Base-by-base conservation (phyloP, 2,329 filamentous ascomycete species). In the Juglanconis juglandina region DNA sequence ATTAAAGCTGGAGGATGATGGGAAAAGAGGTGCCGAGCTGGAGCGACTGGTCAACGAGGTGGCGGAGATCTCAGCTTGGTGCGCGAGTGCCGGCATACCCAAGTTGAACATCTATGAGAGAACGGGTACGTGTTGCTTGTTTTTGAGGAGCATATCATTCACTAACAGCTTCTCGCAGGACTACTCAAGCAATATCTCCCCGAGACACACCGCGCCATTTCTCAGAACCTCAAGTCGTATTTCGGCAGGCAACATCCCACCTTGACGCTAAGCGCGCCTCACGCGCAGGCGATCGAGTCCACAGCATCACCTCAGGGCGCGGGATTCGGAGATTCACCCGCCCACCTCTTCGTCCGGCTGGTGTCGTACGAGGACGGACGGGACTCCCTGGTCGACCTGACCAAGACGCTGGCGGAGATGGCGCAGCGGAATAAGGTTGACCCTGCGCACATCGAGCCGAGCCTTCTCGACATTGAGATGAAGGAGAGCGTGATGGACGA, bases 341-440 rank as follows among this genome's bases (percentile, higher is more conserved):
- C 77, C 65, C 74, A 79, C 69, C 71, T 88, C 59, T 75, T 79
- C 33, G 73, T 98, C 17, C 84, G 96, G 60, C 84, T 99, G 44
- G 85, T 99, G 54, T 96, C 92, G 13, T 86, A 87, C 42, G 89
- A 94, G 59, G 95, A 99, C 68, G 94, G 95, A 53, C 87, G 94
- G 58, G 92, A 96, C 70, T 97, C 94, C 4, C 85, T 99, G 64
- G 93, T 99, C 46, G 95, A 99, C 73, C 83, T 99, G 50, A 99
- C 95, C 47, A 92, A 93, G 70, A 98, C 96, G 1, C 81, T 99
- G 30, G 86, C 94, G 5, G 91, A 96, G 71, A 98, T 99, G 95
- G 90, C 92, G 6, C 95, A 98, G 74, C 87, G 88, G 67, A 87
- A 87, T 61, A 97, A 96, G 75, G 82, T 99, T 13, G 85, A 85